Conservation (phyloP, 2,329 filamentous ascomycete species). For the Xylaria digitata region DNA sequence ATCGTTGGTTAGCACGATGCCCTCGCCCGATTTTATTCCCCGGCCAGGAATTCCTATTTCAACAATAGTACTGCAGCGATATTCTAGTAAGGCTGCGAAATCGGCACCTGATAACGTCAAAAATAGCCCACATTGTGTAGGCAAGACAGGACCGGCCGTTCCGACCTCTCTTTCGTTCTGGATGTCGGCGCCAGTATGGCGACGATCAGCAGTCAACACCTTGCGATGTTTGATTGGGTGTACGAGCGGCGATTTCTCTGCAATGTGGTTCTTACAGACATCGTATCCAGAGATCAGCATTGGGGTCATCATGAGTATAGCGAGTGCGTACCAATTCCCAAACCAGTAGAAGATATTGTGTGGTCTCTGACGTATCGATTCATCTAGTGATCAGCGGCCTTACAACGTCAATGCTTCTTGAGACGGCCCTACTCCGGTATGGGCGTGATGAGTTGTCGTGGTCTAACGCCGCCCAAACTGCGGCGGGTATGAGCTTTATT, state of each 20-base stretch:
- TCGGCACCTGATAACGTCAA: too few species aligned
- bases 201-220: conserved; percentile 3
- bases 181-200: background rate
- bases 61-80: background rate
- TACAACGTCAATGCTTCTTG: too few species aligned
- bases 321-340: background rate
- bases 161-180: background rate
- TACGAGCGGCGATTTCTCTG: conserved; percentile 5
- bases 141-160: background rate
- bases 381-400: too few species aligned
- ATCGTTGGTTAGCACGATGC: background rate
- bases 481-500: too few species aligned
- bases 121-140: background rate
- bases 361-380: too few species aligned
- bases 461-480: too few species aligned
- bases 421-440: too few species aligned
- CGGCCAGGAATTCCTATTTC: background rate
- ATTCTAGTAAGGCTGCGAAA: background rate
- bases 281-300: conserved; percentile 2
- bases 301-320: conserved; percentile 2
- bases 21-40: background rate
- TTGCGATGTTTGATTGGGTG: background rate
- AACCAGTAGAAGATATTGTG: too few species aligned
- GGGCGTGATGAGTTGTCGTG: too few species aligned
- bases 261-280: conserved; percentile 1